Conservation (phyloP, 352 stramenopile species). For the Phytophthora hybrid region DNA sequence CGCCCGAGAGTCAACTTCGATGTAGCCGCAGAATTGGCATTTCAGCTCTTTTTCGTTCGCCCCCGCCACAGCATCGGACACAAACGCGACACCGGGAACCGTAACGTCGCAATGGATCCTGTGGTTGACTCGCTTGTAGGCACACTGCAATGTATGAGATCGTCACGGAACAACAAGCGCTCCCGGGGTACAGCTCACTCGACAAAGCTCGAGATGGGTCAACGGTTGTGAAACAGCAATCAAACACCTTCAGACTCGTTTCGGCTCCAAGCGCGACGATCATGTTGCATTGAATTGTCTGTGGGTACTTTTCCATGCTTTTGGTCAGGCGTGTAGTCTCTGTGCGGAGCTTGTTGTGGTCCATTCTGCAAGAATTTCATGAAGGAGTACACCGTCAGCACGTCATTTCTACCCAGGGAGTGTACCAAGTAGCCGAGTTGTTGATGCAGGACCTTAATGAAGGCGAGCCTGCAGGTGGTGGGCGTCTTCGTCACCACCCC, state of each 20-base stretch:
- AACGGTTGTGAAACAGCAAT: not conserved
- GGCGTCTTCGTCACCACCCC: not conserved
- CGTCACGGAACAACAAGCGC: not conserved
- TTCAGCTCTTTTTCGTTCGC: not conserved
- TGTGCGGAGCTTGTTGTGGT: not conserved
- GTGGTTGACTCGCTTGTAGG: not conserved
- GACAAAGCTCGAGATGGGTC: not conserved
- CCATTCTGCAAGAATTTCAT: not conserved
- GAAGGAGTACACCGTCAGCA: not conserved
- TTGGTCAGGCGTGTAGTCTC: not conserved
- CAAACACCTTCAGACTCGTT: not conserved
- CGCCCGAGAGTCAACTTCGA: not conserved
- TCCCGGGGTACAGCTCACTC: not conserved
- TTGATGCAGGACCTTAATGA: not conserved
- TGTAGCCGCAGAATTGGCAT: not conserved
- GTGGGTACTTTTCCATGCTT: not conserved
- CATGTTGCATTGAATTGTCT: not conserved
- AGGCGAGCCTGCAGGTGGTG: not conserved
- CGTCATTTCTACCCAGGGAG: not conserved
- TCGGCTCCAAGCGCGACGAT: not conserved
- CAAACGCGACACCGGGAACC: not conserved
- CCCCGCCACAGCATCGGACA: slow-evolving; percentile 3
- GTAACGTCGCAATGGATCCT: slow-evolving; percentile 1
- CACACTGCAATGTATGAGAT: slow-evolving; percentile 9
- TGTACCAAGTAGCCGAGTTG: not conserved